Base-by-base conservation (phyloP, 2,329 filamentous ascomycete species). In the Lecanicillium sp. region DNA sequence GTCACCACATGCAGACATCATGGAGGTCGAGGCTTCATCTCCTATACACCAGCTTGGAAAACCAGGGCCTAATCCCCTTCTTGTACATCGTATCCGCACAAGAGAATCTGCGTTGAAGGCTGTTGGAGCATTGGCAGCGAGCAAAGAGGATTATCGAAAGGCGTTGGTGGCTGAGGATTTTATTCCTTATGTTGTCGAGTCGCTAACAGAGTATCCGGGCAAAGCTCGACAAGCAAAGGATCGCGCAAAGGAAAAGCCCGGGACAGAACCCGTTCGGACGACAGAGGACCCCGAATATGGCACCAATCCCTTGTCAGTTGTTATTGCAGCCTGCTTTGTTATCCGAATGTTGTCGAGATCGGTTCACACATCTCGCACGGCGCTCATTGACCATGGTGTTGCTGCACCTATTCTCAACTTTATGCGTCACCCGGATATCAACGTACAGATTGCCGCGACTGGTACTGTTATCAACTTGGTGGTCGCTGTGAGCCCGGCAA, bases 401-500 rank as follows among this genome's bases (percentile, higher is more conserved):
- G 82, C 84, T 2, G 73, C 78, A 48, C 89, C 89, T 4, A 65
- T 95, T 7, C 83, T 89, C 48, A 68, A 70, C 20, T 76, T 95
- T 33, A 69, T 96, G 46, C 78, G 71, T 41, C 83, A 92, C 57
- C 70, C 73, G 6, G 78, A 92, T 48, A 63, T 86, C 22, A 80
- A 90, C 37, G 80, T 96, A 4, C 83, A 89, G 54, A 81, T 92
- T 54, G 87, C 88, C 35, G 87, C 90, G 5, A 94, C 87, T 0
- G 81, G 84, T 27, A 81, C 83, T 6, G 75, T 94, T 29, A 87
- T 82, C 50, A 98, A 98, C 57, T 62, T 98, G 35, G 75, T 94
- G 5, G 70, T 88, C 33, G 86, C 94, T 45, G 85, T 94, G 50
- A 95, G 89, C 54, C 89, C 92, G 1, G 88, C 95, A 78, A 81